Conservation (phyloP, 768 basidiomycete species). For the Mycena pura region DNA sequence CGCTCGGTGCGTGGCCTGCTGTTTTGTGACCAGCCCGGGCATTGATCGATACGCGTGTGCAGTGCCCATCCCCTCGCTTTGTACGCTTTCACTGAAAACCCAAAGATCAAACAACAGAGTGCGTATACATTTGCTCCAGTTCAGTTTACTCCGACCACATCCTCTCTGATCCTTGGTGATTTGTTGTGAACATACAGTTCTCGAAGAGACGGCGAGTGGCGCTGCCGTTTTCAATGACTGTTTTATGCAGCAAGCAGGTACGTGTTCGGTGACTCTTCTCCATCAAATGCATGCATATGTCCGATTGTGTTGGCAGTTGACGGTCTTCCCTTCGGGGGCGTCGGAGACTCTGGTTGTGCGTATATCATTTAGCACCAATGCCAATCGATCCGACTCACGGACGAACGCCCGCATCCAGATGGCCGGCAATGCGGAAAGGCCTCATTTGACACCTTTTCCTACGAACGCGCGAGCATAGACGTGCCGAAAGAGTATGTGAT, state of each 20-base stretch:
- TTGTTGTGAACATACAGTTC: too few relatives aligned
- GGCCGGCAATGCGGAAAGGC: too few relatives aligned
- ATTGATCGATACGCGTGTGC: background rate
- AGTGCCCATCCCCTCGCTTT: conserved; percentile 67
- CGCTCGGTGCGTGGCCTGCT: conserved; percentile 45
- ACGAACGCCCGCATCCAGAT: conserved; percentile 62
- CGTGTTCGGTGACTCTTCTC: conserved; percentile 14
- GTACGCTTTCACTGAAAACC: conserved; percentile 68
- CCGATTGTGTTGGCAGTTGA: conserved; percentile 31
- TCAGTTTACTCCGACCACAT: background rate
- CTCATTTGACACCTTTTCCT: conserved; percentile 62
- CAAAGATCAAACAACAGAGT: conserved; percentile 47
- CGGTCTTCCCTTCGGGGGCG: conserved; percentile 55
- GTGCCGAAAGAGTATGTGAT: conserved; percentile 56
- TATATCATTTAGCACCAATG: background rate
- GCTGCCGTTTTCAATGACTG: conserved; percentile 65
- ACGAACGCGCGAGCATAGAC: too few relatives aligned
- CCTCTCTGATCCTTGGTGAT: background rate
- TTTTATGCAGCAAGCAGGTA: conserved; percentile 58
- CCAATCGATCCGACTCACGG: conserved; percentile 35
- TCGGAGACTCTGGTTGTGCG: conserved; percentile 72
- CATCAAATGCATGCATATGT: background rate
- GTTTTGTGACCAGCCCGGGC: background rate
- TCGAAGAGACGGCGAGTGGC: conserved; percentile 63
- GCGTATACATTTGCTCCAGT: conserved; percentile 17